These are phyloP conservation scores for Asterophora lycoperdoides DNA, from an alignment of 768 basidiomycete species.

Conservation along the genomic window DNA sequence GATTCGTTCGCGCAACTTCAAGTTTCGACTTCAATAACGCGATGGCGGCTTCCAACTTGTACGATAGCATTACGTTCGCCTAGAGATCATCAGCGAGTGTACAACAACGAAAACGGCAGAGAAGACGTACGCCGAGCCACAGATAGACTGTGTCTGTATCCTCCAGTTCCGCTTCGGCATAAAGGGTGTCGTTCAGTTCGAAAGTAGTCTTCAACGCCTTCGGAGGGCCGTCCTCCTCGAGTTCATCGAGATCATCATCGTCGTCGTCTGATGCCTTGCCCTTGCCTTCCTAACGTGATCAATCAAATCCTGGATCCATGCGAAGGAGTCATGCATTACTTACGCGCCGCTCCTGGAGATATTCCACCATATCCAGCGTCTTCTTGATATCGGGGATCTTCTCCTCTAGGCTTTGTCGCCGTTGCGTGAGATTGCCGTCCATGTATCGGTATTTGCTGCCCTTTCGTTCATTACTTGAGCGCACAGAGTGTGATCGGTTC, in stretches of 20 bases:
- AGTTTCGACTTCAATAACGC: conserved; percentile 74
- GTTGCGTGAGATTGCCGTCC: conserved; percentile 81
- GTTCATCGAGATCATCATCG: conserved; percentile 51
- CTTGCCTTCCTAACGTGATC: conserved; percentile 53
- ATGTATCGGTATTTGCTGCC: conserved; percentile 97
- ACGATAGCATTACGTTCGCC: conserved; percentile 98
- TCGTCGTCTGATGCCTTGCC: conserved; percentile 37
- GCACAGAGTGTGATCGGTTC: conserved; percentile 8
- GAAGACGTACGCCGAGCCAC: conserved; percentile 84
- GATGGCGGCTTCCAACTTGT: conserved; percentile 77
- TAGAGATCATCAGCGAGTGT: conserved; percentile 24
- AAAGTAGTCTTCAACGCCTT: conserved; percentile 79
- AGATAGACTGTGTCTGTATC: conserved; percentile 87
- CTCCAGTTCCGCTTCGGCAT: conserved; percentile 84
- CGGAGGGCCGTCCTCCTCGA: conserved; percentile 40
- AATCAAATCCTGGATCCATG: not conserved
- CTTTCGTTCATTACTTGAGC: conserved; percentile 32
- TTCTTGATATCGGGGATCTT: conserved; percentile 97
- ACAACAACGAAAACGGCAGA: not conserved
- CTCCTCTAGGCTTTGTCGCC: conserved; percentile 75
- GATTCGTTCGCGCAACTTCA: conserved; percentile 56
- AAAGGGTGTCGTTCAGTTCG: conserved; percentile 94
- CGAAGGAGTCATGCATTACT: conserved; percentile 19
- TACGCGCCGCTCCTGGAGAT: conserved; percentile 68
- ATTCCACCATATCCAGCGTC: conserved; percentile 87